Evolutionary conservation across 495 filamentous ascomycete genomes (phyloP), one percentile per base, ranked within the genome.

Genomic region (Penicillium longicatenatum): DNA sequence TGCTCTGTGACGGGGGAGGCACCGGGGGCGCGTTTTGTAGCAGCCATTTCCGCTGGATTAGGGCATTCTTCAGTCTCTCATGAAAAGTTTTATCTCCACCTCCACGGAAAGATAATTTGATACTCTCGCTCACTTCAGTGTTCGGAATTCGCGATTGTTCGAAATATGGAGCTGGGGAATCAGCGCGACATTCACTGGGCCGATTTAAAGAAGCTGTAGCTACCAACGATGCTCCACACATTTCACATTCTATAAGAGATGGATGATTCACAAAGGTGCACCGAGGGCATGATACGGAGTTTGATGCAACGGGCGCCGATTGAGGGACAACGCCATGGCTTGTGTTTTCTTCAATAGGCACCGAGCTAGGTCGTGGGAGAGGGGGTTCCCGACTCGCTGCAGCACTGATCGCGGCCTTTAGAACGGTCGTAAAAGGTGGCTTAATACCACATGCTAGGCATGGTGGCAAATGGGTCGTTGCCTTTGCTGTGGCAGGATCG

Each of bases 261-360:
- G 92, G 90, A 70, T 98, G 92, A 64, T 99, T 99, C 30, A 86
- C 73, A 70, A 97, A 98, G 9, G 94, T 99, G 67, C 94, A 99
- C 56, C 93, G 82, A 16, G 92, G 92, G 65, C 94, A 99, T 24
- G 71, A 58, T 12, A 74, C 57, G n/a, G 68, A 63, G 6, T 37
- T 53, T 6, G 42, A 29, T 21, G 55, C 55, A 37, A 33, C 9
- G 9, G 59, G 20, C 50, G 17, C 12, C 12, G 26, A 41, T 31
- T 43, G 44, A 41, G 55, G 44, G 11, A 53, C 65, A 51, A 59
- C 57, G n/a, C 22, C 37, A 12, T 59, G 54, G 12, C 30, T 6
- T 4, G 29, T 33, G n/a, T 22, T 19, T 21, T 62, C 58, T 43
- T 48, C 44, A 14, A 49, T 31, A n/a, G 64, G 59, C 19, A 65